A percentile compares a stretch with the other conserved stretches of the same genome.
phyloP scores from a whole-genome alignment of 202 grass and related monocot species.

The Eragrostis tef region DNA sequence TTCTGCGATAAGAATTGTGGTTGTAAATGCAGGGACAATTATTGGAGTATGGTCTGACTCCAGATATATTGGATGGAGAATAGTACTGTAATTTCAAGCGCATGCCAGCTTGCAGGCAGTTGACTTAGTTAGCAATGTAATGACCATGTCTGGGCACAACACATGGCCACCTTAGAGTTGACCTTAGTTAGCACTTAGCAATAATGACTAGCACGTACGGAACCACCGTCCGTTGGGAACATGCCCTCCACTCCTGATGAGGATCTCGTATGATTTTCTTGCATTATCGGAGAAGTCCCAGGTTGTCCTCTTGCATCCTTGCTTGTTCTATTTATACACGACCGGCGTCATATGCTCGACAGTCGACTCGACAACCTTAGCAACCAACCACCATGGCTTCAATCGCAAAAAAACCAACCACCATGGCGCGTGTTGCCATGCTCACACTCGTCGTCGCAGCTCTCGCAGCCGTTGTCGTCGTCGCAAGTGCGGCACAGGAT shows the following conservation, averaged over 20 bases:
- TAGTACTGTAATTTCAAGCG: neutral
- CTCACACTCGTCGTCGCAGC: too few species aligned
- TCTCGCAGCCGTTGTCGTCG: too few species aligned
- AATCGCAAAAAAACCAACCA: too few species aligned
- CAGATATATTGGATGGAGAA: neutral
- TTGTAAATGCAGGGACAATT: neutral
- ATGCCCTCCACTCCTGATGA: neutral
- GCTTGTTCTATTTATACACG: neutral
- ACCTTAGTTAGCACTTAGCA: neutral
- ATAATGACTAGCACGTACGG: neutral
- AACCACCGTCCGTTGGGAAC: neutral
- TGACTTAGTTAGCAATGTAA: neutral
- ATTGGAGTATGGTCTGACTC: neutral
- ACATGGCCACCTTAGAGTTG: neutral
- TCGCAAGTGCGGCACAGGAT: too few species aligned
- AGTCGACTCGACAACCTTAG: neutral
- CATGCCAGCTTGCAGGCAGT: neutral
- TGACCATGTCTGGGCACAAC: neutral
- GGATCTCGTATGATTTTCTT: neutral
- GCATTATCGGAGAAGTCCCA: neutral
- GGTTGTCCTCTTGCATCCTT: neutral
- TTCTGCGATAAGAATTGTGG: too few species aligned
- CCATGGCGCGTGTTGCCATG: too few species aligned
- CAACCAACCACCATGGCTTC: too few species aligned
- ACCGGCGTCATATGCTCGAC: neutral